Evolutionary conservation across 2,329 filamentous ascomycete genomes (phyloP).

Genomic region (Talaromyces atroroseus): DNA sequence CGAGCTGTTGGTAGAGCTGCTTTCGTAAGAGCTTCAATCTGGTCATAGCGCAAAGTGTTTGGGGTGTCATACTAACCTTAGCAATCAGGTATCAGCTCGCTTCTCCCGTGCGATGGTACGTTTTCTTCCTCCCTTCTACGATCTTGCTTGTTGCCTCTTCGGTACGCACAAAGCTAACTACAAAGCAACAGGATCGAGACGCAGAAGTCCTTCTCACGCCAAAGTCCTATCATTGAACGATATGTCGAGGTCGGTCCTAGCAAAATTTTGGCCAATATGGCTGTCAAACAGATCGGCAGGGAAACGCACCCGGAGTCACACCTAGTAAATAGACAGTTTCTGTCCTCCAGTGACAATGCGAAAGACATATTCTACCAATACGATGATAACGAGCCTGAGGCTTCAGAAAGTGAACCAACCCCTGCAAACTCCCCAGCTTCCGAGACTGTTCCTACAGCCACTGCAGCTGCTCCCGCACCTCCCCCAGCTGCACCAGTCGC

Average conservation of each 20-base stretch:
- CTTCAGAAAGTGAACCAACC: not conserved
- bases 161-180: not conserved
- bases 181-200: constrained; percentile 31
- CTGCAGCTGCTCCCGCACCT: not conserved
- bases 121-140: not conserved
- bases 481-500: not conserved
- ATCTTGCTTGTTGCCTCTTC: not conserved
- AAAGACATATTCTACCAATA: constrained; percentile 22
- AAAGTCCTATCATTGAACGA: constrained; percentile 22
- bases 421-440: not conserved
- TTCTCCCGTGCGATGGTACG: not conserved
- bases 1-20: not conserved
- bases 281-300: constrained; percentile 28
- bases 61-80: not conserved
- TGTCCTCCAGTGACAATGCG: constrained; percentile 18
- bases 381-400: constrained; percentile 7
- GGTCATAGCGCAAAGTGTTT: not conserved
- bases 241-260: constrained; percentile 38
- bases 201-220: constrained; percentile 29
- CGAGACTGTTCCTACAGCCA: not conserved
- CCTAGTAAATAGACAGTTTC: constrained; percentile 21
- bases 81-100: not conserved
- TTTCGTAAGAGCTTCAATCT: not conserved
- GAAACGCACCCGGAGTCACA: constrained; percentile 19
- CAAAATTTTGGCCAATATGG: constrained; percentile 34